Conservation (phyloP, 139 green algal genomes). For the Nannochloris sp. region DNA sequence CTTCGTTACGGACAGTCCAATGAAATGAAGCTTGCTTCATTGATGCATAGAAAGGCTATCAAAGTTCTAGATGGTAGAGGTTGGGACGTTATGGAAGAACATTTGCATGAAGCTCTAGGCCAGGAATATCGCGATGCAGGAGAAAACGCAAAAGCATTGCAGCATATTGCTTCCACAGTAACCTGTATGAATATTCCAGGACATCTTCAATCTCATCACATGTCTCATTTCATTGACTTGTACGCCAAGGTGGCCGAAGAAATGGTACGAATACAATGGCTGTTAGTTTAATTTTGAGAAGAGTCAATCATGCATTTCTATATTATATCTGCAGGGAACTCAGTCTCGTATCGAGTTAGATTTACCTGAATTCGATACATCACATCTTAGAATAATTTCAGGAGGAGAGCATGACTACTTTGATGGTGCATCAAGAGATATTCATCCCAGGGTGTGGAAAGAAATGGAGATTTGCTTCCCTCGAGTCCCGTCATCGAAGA, state of each 20-base stretch:
- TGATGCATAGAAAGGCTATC: slow-evolving; percentile 55
- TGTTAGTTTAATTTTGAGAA: background rate
- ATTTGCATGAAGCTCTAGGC: slow-evolving; percentile 77
- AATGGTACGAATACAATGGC: slow-evolving; percentile 4
- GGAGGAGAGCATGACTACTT: slow-evolving; percentile 50
- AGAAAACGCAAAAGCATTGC: slow-evolving; percentile 34
- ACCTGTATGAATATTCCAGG: slow-evolving; percentile 28
- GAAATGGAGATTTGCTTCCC: slow-evolving; percentile 36
- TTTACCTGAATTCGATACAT: slow-evolving; percentile 29
- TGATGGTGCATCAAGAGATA: slow-evolving; percentile 28
- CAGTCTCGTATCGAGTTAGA: no score
- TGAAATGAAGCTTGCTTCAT: slow-evolving; percentile 51
- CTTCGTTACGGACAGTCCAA: slow-evolving; percentile 65
- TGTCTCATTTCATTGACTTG: slow-evolving; percentile 58
- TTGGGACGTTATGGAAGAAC: slow-evolving; percentile 80
- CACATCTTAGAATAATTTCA: slow-evolving; percentile 45
- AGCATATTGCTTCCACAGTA: slow-evolving; percentile 61
- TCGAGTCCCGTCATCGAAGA: background rate
- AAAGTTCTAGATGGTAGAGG: slow-evolving; percentile 49
- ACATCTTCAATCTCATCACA: slow-evolving; percentile 55
- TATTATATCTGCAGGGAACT: no score
- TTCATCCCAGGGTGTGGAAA: slow-evolving; percentile 29
- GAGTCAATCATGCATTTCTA: no score
- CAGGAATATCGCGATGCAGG: slow-evolving; percentile 42
- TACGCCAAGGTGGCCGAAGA: slow-evolving; percentile 10